Evolutionary conservation across 2,329 filamentous ascomycete genomes (phyloP), one percentile per base, ranked within the genome.

Genomic region (Didymella arachidicola): DNA sequence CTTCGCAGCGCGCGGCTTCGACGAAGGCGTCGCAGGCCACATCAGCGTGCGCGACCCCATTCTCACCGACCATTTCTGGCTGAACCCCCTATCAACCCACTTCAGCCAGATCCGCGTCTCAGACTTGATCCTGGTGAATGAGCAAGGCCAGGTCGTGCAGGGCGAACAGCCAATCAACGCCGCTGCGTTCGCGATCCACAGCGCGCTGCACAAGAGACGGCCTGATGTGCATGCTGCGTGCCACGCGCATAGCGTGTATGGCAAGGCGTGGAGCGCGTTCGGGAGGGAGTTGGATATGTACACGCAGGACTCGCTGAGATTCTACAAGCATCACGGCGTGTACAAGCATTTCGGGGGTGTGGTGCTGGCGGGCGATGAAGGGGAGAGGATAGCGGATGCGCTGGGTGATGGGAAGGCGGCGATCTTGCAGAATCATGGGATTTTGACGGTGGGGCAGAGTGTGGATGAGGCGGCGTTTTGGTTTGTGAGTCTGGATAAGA

Each of bases 241-340:
- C 52, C 80, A 81, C 64, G 79, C 79, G 16, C 81, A 82, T 58
- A 78, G 72, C 30, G 77, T 80, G 1, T 77, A 80, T 54, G 81
- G 81, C 4, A 82, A 82, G 60, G 81, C 80, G 0, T 83, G 77
- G 52, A 77, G 74, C 18, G 79, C 77, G 1, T 83, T 83, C 65
- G 81, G 81, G 0, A 67, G 77, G 29, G 72, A 78, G 55, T 67
- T 82, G 10, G 79, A 82, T 43, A 79, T 80, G 77, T 80, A 82
- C 30, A 83, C 80, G 0, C 81, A 83, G 57, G 81, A 83, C 57
- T 75, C 75, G 36, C 63, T 80, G 46, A 67, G 79, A 2, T 82
- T 81, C 63, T 77, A 75, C 57, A 75, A 74, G 49, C 64, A 65
- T 57, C 78, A 80, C 61, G 72, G 73, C 45, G 79, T 81, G 8